These are phyloP conservation scores for Coemansia sp. DNA, from an alignment of 192 early-diverging fungal genomes.

Conservation along the genomic window DNA sequence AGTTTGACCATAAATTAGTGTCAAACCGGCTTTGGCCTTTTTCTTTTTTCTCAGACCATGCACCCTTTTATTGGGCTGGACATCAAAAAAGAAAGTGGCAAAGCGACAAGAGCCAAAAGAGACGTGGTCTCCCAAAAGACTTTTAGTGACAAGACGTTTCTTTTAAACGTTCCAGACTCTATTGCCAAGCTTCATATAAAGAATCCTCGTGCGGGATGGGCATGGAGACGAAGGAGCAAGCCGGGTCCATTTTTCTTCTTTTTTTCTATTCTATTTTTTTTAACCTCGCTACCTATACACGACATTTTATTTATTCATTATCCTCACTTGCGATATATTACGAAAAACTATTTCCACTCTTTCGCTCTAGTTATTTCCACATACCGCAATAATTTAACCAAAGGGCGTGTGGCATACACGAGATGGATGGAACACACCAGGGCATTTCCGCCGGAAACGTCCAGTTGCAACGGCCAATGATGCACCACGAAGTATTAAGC, in stretches of 20 bases:
- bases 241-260: neutral
- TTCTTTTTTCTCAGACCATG: no score
- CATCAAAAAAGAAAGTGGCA: neutral
- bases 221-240: neutral
- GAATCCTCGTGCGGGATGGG: neutral
- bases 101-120: neutral
- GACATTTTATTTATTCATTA: neutral
- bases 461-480: conserved; percentile 32
- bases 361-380: neutral
- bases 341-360: neutral
- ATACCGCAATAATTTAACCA: neutral
- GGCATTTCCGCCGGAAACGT: conserved; percentile 10
- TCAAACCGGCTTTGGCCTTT: no score
- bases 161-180: neutral
- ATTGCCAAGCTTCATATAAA: conserved; percentile 7
- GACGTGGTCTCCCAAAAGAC: neutral
- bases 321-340: neutral
- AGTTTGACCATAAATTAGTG: no score
- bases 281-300: neutral
- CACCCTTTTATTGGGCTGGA: no score
- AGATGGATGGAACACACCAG: neutral
- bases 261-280: conserved; percentile 6
- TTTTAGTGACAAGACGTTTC: neutral
- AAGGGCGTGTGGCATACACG: neutral
- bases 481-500: conserved; percentile 21